These are phyloP conservation scores for Neophaeococcomyces aloes DNA, from an alignment of 2,329 filamentous ascomycete species.

Conservation along the genomic window DNA sequence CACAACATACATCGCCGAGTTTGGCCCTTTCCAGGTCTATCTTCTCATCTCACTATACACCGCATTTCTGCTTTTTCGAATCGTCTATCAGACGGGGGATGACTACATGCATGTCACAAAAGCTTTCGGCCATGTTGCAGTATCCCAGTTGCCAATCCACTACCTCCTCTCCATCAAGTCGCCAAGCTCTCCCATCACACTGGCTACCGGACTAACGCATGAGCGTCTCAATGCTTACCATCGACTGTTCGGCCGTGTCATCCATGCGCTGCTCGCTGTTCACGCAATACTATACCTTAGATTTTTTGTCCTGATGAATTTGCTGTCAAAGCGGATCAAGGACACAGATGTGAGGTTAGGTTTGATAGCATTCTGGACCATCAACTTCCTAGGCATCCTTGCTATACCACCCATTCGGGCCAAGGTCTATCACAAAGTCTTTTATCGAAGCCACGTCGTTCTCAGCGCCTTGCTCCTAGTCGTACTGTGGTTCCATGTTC, in stretches of 20 bases:
- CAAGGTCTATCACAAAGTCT: constrained; percentile 39
- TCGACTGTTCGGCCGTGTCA: constrained; percentile 46
- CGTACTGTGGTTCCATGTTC: constrained; percentile 45
- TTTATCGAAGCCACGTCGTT: constrained; percentile 47
- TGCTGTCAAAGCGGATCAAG: constrained; percentile 44
- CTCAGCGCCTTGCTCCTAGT: constrained; percentile 41
- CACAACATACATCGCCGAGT: constrained; percentile 15
- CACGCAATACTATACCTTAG: constrained; percentile 48
- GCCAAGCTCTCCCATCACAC: constrained; percentile 35
- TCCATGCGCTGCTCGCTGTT: constrained; percentile 40
- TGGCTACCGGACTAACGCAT: constrained; percentile 45
- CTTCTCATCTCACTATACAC: constrained; percentile 15
- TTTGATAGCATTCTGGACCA: constrained; percentile 36
- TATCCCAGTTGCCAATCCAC: constrained; percentile 51
- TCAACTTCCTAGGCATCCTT: constrained; percentile 38
- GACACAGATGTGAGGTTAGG: constrained; percentile 50
- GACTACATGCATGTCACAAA: constrained; percentile 56
- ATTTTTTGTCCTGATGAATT: constrained; percentile 43
- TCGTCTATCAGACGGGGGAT: constrained; percentile 14
- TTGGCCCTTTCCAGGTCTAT: constrained; percentile 16
- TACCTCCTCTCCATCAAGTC: constrained; percentile 41
- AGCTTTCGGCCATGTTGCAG: constrained; percentile 48
- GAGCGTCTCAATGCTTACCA: constrained; percentile 47
- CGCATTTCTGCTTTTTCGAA: constrained; percentile 16
- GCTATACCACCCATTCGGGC: constrained; percentile 39